Conservation (phyloP, 495 filamentous ascomycete genomes). For the Bacidia rubella region DNA sequence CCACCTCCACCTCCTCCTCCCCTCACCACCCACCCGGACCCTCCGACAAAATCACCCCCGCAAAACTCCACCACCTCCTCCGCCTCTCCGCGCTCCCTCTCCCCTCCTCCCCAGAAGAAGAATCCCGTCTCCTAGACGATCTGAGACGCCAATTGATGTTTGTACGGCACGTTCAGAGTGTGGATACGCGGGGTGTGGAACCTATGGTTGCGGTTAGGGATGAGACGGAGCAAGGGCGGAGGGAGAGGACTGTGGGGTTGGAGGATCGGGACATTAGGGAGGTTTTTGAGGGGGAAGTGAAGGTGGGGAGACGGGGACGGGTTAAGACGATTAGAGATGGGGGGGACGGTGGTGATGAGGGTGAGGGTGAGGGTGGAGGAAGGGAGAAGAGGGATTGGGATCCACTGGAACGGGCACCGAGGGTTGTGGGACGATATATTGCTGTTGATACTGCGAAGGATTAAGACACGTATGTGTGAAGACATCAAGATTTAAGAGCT, state of each 20-base stretch:
- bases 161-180: constrained; percentile 66
- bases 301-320: constrained; percentile 33
- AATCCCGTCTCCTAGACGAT: constrained; percentile 51
- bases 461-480: constrained; percentile 3
- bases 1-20: constrained; percentile 18
- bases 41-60: constrained; percentile 30
- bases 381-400: constrained; percentile 22
- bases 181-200: constrained; percentile 56
- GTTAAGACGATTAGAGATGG: constrained; percentile 1
- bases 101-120: constrained; percentile 44
- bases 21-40: constrained; percentile 23
- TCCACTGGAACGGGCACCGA: constrained; percentile 48
- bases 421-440: constrained; percentile 61
- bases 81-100: constrained; percentile 78
- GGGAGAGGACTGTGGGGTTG: constrained; percentile 40
- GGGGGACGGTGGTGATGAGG: not conserved
- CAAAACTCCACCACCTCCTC: constrained; percentile 68
- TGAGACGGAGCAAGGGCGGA: constrained; percentile 46
- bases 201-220: constrained; percentile 72
- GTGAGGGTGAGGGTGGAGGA: constrained; percentile 13
- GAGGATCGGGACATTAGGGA: constrained; percentile 30
- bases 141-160: constrained; percentile 81
- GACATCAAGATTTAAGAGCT: not conserved
- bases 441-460: constrained; percentile 51
- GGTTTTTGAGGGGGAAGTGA: constrained; percentile 38